Evolutionary conservation across 352 stramenopile species (phyloP).

Genomic region (Globisporangium paddicum): DNA sequence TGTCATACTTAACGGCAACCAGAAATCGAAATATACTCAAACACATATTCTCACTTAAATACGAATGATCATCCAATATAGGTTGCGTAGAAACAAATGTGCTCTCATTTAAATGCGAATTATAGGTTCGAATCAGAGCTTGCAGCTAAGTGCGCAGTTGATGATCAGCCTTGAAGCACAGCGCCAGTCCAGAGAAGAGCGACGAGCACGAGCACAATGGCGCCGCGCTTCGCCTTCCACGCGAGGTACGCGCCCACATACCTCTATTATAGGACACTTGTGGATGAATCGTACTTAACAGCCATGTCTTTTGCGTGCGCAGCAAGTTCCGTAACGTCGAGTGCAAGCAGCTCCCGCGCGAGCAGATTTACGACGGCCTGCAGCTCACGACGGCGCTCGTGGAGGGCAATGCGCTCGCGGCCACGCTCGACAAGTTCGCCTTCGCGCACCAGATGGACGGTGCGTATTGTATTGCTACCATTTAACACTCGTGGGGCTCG

Average conservation of each 20-base stretch:
- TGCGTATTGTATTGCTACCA: constrained; percentile 9
- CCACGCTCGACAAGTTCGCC: constrained; percentile 36
- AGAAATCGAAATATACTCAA: background rate
- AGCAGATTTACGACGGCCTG: constrained; percentile 62
- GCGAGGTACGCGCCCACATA: constrained; percentile 21
- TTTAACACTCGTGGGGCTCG: too few species aligned
- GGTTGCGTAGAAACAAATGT: background rate
- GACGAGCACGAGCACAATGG: constrained; percentile 20
- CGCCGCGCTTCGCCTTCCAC: constrained; percentile 45
- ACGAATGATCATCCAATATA: too few species aligned
- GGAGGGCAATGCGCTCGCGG: constrained; percentile 46
- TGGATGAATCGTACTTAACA: background rate
- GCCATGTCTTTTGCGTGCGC: background rate
- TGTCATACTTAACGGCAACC: background rate
- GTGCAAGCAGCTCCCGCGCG: constrained; percentile 39
- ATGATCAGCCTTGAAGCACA: background rate
- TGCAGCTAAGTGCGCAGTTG: too few species aligned
- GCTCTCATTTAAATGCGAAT: background rate
- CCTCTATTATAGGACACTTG: background rate
- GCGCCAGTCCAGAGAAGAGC: background rate
- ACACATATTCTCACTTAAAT: background rate
- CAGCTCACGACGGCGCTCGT: constrained; percentile 40
- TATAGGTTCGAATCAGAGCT: too few species aligned
- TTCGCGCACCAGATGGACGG: constrained; percentile 66
- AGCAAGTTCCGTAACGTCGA: constrained; percentile 85